Evolutionary conservation across 441 rosid genomes (phyloP), one percentile per base, ranked within the genome.

Genomic region (Pelargonium fulgidum): DNA sequence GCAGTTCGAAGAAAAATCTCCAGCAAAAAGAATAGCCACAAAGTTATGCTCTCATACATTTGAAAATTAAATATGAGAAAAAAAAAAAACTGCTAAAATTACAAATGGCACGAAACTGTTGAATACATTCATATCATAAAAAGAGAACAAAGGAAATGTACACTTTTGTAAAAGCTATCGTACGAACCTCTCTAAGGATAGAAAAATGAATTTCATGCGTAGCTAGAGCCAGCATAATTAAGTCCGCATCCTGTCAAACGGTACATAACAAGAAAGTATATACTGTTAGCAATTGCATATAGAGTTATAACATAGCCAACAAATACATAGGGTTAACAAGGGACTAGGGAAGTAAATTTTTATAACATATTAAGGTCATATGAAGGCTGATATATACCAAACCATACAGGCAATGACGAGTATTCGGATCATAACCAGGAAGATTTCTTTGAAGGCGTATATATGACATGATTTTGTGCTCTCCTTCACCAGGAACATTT

Each of bases 401-500:
- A 78, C 99, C 97, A 72, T 88, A 90, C 77, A 94, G 83, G 84
- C 99, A 94, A 80, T 92, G 99, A 41, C 87, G 78, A 58, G 98
- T 94, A 66, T 94, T 92, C 70, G 98, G 96, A 81, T 94, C 85
- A 76, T 79, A 85, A 79, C 97, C 98, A 76, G 94, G 89, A 80
- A 86, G 86, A 72, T 89, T 89, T 81, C 98, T 89, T 81, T 94
- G 99, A 68, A 90, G 94, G 70, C 99, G 97, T 69, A 94, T 80
- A 70, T 87, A 94, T 3, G 97, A 92, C 90, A 94, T 89, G 70
- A 92, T 80, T 80, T 94, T 92, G 81, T 94, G 99, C 80, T 94
- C 99, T 77, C 99, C 99, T 84, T 94, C 99, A 75, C 99, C 97
- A 56, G 99, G 99, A 79, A 90, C 96, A 84, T 94, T 94, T 72